Conservation (phyloP, 75 land plant species). For the Picea glauca region DNA sequence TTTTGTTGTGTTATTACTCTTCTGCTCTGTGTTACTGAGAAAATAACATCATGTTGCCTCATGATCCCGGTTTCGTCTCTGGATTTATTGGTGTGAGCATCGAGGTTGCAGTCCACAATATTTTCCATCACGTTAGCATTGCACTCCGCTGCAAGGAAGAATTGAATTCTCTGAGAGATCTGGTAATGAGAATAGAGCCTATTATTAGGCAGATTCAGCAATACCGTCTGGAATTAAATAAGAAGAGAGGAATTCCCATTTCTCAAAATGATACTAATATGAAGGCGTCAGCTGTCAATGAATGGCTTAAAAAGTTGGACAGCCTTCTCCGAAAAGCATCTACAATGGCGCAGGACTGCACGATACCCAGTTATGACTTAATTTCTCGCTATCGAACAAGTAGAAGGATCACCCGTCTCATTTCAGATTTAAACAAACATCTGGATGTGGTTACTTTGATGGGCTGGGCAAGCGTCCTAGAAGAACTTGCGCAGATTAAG, state of each 20-base stretch:
- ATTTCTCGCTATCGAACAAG: neutral
- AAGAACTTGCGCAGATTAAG: no score
- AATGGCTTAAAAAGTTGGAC: neutral
- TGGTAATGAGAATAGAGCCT: neutral
- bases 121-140: neutral
- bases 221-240: neutral
- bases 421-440: neutral
- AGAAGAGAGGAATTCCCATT: neutral
- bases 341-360: neutral
- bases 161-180: neutral
- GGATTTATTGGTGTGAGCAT: neutral
- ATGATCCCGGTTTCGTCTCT: neutral
- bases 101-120: neutral
- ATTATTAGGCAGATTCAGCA: neutral
- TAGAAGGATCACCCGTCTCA: neutral
- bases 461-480: neutral
- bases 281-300: neutral
- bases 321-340: neutral
- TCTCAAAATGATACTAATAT: no score
- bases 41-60: no score
- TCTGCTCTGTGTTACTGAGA: no score
- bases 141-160: neutral
- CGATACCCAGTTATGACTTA: neutral
- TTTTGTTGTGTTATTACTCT: no score
- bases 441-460: neutral